Evolutionary conservation across 768 basidiomycete species (phyloP).

Genomic region (Mycena galericulata): DNA sequence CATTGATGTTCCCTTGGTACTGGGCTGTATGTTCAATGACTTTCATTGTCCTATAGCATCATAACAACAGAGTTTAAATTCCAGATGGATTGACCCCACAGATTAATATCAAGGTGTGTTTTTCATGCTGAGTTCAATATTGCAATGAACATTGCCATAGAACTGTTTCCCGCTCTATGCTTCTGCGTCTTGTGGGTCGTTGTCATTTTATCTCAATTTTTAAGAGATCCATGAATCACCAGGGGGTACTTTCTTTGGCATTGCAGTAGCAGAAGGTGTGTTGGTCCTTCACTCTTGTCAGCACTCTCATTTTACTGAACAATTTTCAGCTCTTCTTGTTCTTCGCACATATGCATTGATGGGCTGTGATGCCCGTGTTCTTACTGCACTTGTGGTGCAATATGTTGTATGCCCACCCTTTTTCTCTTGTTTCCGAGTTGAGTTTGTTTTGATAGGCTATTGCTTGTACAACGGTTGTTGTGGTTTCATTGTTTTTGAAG

Average conservation of each 20-base stretch:
- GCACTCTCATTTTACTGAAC: background rate
- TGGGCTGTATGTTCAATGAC: slow-evolving; percentile 36
- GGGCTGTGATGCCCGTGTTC: slow-evolving; percentile 21
- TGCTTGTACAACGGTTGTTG: background rate
- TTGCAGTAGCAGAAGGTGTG: slow-evolving; percentile 15
- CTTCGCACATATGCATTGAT: slow-evolving; percentile 37
- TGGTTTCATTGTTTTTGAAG: slow-evolving; percentile 9
- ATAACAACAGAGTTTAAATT: background rate
- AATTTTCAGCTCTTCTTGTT: slow-evolving; percentile 29
- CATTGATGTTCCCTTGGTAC: slow-evolving; percentile 36
- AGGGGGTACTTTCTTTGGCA: slow-evolving; percentile 16
- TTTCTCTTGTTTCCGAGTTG: background rate
- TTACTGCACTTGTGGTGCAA: background rate
- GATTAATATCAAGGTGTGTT: background rate
- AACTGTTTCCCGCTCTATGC: slow-evolving; percentile 3
- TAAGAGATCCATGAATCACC: background rate
- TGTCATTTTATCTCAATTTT: background rate
- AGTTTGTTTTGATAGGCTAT: background rate
- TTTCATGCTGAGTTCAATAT: background rate
- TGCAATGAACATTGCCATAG: background rate
- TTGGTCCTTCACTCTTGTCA: background rate
- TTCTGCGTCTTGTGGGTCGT: background rate
- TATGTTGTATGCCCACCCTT: background rate
- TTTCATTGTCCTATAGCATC: background rate
- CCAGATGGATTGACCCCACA: slow-evolving; percentile 8